These are phyloP conservation scores for Capsicum pubescens DNA, from an alignment of 257 asterid species.

Conservation along the genomic window DNA sequence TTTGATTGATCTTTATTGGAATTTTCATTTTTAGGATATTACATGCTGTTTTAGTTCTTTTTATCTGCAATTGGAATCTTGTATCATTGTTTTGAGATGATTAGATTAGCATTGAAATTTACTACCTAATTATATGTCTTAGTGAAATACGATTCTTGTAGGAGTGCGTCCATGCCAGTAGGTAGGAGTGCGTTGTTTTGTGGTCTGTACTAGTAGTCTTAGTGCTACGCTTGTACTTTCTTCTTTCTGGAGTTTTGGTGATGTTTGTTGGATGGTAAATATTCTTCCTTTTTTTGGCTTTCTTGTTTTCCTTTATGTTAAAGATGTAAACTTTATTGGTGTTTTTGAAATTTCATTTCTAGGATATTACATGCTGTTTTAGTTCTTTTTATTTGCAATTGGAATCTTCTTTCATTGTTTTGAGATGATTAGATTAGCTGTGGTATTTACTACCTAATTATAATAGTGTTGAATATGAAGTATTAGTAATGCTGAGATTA, in stretches of 20 bases:
- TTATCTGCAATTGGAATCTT: neutral
- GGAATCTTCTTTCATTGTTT: neutral
- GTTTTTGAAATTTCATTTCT: neutral
- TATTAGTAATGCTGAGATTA: too few species aligned
- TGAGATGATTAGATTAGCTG: neutral
- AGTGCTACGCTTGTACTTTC: too few species aligned
- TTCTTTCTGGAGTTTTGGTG: too few species aligned
- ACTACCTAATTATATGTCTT: neutral
- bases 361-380: neutral
- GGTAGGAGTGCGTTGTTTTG: too few species aligned
- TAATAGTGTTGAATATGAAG: too few species aligned
- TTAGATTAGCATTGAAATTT: neutral
- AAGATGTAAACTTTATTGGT: neutral
- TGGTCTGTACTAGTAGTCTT: too few species aligned
- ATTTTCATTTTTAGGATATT: neutral
- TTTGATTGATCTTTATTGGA: neutral
- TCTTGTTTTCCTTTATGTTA: neutral
- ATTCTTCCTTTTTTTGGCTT: neutral
- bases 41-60: neutral
- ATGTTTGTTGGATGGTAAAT: constrained; percentile 48
- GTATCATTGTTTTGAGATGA: neutral
- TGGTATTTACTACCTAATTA: neutral
- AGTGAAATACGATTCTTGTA: neutral
- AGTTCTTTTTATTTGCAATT: neutral
- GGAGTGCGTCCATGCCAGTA: too few species aligned